These are phyloP conservation scores for Sclerospora graminicola DNA, from an alignment of 352 stramenopile species.

Conservation along the genomic window DNA sequence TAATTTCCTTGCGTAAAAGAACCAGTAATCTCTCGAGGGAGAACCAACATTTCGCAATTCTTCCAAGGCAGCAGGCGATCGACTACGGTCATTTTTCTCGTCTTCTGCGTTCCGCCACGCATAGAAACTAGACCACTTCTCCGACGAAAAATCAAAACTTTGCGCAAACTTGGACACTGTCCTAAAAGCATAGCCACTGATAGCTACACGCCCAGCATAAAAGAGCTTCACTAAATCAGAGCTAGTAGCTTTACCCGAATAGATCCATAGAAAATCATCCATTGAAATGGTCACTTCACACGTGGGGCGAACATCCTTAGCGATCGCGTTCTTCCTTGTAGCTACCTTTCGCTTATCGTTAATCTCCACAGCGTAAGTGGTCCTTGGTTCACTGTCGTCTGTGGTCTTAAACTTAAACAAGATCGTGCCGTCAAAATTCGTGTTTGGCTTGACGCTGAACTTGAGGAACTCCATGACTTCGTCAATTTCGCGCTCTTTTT, in stretches of 20 bases:
- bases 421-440: conserved; percentile 68
- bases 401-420: conserved; percentile 73
- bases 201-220: conserved; percentile 62
- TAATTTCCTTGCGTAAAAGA: conserved; percentile 48
- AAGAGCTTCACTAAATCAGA: conserved; percentile 72
- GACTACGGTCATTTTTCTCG: conserved; percentile 18
- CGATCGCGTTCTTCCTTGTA: conserved; percentile 45
- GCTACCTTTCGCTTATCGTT: conserved; percentile 32
- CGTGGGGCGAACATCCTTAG: conserved; percentile 31
- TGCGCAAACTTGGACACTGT: conserved; percentile 72
- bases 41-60: conserved; percentile 40
- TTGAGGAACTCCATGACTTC: conserved; percentile 83
- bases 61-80: conserved; percentile 25
- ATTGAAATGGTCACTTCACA: conserved; percentile 80
- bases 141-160: conserved; percentile 81
- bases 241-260: conserved; percentile 76
- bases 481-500: conserved; percentile 67
- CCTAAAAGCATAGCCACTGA: conserved; percentile 76
- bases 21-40: conserved; percentile 61
- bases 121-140: conserved; percentile 76
- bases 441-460: conserved; percentile 69
- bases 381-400: conserved; percentile 22
- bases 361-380: conserved; percentile 64
- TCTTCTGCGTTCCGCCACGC: conserved; percentile 38
- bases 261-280: conserved; percentile 81